Percentiles rank a stretch among this genome's conserved stretches.
phyloP scores from a whole-genome alignment of 257 asterid species.

The Forsythia viridissima region DNA sequence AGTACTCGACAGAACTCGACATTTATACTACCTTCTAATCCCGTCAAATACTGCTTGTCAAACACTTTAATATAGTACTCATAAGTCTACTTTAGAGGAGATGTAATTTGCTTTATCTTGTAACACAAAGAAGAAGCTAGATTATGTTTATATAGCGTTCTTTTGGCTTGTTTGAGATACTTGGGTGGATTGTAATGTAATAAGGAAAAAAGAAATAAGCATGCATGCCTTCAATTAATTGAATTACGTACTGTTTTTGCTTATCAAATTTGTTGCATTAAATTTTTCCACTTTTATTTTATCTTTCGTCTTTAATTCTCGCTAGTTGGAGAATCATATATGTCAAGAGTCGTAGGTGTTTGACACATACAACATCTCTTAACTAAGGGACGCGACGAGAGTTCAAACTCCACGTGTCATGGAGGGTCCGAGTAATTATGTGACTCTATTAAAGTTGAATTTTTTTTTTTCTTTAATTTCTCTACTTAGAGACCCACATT shows the following conservation, averaged over 20 bases:
- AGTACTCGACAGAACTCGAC: too few relatives aligned
- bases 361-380: not conserved
- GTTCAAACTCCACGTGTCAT: not conserved
- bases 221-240: not conserved
- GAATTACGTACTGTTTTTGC: not conserved
- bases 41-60: not conserved
- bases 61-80: too few relatives aligned
- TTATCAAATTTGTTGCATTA: not conserved
- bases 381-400: not conserved
- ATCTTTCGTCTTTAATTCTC: not conserved
- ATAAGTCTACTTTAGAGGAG: not conserved
- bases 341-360: too few relatives aligned
- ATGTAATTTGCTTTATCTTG: not conserved
- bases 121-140: not conserved
- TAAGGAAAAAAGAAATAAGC: not conserved
- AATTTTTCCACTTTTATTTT: not conserved
- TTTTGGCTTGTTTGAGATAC: not conserved
- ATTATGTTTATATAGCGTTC: too few relatives aligned
- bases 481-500: too few relatives aligned
- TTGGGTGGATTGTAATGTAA: too few relatives aligned
- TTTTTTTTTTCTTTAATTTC: too few relatives aligned
- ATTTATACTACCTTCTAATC: too few relatives aligned
- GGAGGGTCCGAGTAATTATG: too few relatives aligned
- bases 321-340: too few relatives aligned
- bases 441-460: too few relatives aligned